A percentile compares a stretch with the other conserved stretches of the same genome.
These are phyloP conservation scores for Exserohilum turcica DNA, from an alignment of 2,329 filamentous ascomycete genomes.

Conservation along the genomic window DNA sequence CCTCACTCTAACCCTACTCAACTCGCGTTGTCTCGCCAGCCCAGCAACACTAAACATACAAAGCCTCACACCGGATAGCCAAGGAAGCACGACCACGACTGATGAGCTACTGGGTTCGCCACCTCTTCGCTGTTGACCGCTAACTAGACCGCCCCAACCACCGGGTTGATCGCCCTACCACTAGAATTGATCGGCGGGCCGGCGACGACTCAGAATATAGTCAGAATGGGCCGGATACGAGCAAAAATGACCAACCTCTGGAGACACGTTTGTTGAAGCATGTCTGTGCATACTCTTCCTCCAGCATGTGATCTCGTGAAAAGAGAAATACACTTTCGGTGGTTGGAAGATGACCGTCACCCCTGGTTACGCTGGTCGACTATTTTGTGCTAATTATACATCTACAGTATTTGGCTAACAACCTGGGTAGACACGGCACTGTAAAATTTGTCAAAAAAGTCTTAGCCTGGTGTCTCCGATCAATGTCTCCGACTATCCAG, in stretches of 20 bases:
- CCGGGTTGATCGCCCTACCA: neutral
- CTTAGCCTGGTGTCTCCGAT: neutral
- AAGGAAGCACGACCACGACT: neutral
- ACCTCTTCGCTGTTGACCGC: neutral
- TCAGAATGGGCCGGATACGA: slow-evolving; percentile 1
- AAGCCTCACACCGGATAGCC: neutral
- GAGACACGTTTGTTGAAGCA: neutral
- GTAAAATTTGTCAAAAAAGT: neutral
- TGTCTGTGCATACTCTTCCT: neutral
- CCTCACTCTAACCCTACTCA: neutral
- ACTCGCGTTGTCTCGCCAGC: neutral
- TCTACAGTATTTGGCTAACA: neutral
- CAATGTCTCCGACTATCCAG: too few species aligned
- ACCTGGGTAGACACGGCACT: neutral
- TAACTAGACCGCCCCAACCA: neutral
- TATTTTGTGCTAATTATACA: neutral
- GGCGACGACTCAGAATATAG: neutral
- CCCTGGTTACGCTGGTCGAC: neutral
- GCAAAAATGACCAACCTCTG: slow-evolving; percentile 1
- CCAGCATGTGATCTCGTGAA: neutral
- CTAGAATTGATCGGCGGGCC: slow-evolving; percentile 1
- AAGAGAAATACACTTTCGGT: neutral
- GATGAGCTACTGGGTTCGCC: neutral
- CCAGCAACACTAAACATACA: neutral
- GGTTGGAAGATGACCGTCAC: neutral